Base-by-base conservation (phyloP, 495 filamentous ascomycete genomes). In the Chaetomium cochliodes region DNA sequence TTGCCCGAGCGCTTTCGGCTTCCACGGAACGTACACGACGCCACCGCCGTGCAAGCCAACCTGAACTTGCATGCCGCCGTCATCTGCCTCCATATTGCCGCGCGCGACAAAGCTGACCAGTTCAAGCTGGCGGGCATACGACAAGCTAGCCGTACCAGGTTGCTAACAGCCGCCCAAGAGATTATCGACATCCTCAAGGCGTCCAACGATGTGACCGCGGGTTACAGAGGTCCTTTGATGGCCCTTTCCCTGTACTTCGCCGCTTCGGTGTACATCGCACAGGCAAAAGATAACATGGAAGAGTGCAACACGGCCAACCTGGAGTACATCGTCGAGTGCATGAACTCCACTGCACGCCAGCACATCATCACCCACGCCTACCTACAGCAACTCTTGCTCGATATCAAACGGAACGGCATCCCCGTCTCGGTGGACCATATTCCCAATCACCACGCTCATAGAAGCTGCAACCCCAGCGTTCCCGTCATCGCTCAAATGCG, bases 201-300 rank as follows among this genome's bases (percentile, higher is more conserved):
- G 42, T 77, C 73, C 12, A 71, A 68, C 33, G 68, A 78, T 33
- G 70, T 71, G 22, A 67, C 55, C 23, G 39, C 67, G 2, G 60
- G n/a, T 25, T 70, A 73, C 6, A 77, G 65, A 64, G 77, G 68
- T 41, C 77, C 79, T 8, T 55, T 82, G 1, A 69, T 75, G 12
- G 73, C 78, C 0, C 62, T 81, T 0, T 76, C 80, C 0, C 47
- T 82, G 8, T 82, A 80, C 59, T 79, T 74, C 30, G 78, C 79
- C 15, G 73, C 77, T 5, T 70, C 76, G 1, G 78, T 77, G 28
- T 80, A 75, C 50, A 63, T 80, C 3, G 70, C 73, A n/a, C 69
- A 70, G 28, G 69, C 74, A 11, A 72, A 69, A 28, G 73, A 73
- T 18, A 62, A 70, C 56, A 62, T 66, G 0, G 67, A 64, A 0